phyloP scores from a whole-genome alignment of 2,329 filamentous ascomycete species.

The Didymella keratinophila region DNA sequence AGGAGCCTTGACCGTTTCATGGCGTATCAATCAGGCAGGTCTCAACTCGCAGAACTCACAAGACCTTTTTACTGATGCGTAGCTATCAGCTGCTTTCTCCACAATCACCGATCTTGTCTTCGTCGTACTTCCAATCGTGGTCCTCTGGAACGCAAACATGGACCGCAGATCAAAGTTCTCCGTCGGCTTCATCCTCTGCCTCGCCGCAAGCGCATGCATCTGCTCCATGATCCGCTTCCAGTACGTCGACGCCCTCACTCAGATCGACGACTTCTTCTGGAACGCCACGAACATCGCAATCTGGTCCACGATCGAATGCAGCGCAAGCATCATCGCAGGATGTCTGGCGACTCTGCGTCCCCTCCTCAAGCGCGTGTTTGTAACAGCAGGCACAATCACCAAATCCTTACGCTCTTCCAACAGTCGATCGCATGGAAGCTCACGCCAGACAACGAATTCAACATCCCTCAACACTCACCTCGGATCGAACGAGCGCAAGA shows the following conservation, averaged over 20 bases:
- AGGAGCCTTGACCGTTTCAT: constrained; percentile 60
- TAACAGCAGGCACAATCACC: constrained; percentile 10
- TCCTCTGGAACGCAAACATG: constrained; percentile 67
- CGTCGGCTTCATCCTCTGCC: constrained; percentile 61
- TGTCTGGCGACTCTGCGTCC: constrained; percentile 62
- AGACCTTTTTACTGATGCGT: neutral
- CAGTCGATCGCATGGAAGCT: constrained; percentile 3
- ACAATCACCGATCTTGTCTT: constrained; percentile 46
- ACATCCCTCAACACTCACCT: neutral
- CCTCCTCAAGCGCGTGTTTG: constrained; percentile 47
- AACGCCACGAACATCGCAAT: constrained; percentile 57
- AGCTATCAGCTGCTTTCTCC: constrained; percentile 33
- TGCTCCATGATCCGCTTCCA: constrained; percentile 62
- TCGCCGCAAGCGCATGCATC: constrained; percentile 61
- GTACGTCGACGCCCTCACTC: constrained; percentile 52
- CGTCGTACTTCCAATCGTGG: constrained; percentile 50
- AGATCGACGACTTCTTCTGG: constrained; percentile 56
- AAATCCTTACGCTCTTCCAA: constrained; percentile 15
- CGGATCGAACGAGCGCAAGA: neutral
- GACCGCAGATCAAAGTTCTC: constrained; percentile 60
- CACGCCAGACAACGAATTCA: constrained; percentile 1
- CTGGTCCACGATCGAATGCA: constrained; percentile 49
- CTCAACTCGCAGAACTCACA: neutral
- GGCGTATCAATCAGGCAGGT: constrained; percentile 52
- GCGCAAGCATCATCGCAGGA: constrained; percentile 56